Base-by-base conservation (phyloP, 73 alveolate genomes). In the Paramecium sexaurelia region DNA sequence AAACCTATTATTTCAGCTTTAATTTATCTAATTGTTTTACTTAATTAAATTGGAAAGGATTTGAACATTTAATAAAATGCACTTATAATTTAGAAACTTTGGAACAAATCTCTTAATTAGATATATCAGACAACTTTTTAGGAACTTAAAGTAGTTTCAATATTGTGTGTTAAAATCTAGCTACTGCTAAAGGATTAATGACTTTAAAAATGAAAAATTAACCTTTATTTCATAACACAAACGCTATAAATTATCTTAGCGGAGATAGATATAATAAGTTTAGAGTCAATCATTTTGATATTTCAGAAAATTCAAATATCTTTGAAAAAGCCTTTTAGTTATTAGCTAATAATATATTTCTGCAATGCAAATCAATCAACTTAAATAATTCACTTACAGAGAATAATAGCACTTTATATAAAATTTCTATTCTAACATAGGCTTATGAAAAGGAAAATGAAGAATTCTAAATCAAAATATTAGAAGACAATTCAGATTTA, bases 251-350 rank as follows among this genome's bases (percentile, higher is more conserved):
- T 37, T 22, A n/a, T 3, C 55, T 78, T 22, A 43, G 22, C 7
- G 90, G 90, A n/a, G 90, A 78, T 78, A 37, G 90, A 78, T 78
- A 78, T 20, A 24, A 78, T 45, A 39, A 26, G 7, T 78, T 78
- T 22, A 37, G 90, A 40, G 47, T 43, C 7, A 78, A 78, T 43
- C 13, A 78, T 37, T 8, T 78, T 11, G 71, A 78, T 22, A 39
- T 78, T 9, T 78, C 90, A 3, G 90, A 39, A 9, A 78, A 78
- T 41, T 24, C 43, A 26, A 41, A 78, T 37, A 37, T 78, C 4
- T 19, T 78, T 1, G 90, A 78, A 39, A 78, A 78, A 43, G 40
- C 90, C 40, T 78, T 39, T 22, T 19, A 78, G 41, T 24, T 40
- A 40, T 19, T 78, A 13, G 36, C 73, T n/a, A 35, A 78, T 19